Conservation (phyloP, 2,329 filamentous ascomycete genomes). For the Colletotrichum caudatum region DNA sequence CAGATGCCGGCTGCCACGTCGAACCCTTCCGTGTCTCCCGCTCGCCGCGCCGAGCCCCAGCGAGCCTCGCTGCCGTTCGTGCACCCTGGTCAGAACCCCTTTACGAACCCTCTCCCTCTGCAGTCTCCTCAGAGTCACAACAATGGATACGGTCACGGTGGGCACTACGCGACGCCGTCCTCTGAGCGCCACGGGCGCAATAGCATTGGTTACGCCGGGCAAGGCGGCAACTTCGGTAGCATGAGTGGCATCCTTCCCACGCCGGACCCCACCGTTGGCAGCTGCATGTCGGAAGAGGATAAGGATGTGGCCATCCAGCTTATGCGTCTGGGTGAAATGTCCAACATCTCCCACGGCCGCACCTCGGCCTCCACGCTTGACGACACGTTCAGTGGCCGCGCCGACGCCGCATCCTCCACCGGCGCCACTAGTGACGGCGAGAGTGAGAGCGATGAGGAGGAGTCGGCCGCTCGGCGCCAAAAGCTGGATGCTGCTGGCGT, state of each 20-base stretch:
- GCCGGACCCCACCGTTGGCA: slow-evolving; percentile 95
- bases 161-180: slow-evolving; percentile 72
- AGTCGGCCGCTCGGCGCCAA: slow-evolving; percentile 69
- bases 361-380: slow-evolving; percentile 94
- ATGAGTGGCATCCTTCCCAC: slow-evolving; percentile 80
- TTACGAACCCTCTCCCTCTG: slow-evolving; percentile 80
- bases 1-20: slow-evolving; percentile 95
- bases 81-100: slow-evolving; percentile 81
- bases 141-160: slow-evolving; percentile 65
- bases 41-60: slow-evolving; percentile 81
- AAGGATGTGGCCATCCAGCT: slow-evolving; percentile 95
- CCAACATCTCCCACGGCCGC: slow-evolving; percentile 91
- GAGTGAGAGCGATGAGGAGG: slow-evolving; percentile 72
- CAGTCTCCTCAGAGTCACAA: slow-evolving; percentile 86
- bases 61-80: slow-evolving; percentile 81
- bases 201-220: slow-evolving; percentile 66
- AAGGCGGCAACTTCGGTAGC: slow-evolving; percentile 43
- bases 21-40: slow-evolving; percentile 96
- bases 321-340: slow-evolving; percentile 94
- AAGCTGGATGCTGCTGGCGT: slow-evolving; percentile 61
- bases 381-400: slow-evolving; percentile 91
- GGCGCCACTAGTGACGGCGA: slow-evolving; percentile 86
- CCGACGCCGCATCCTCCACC: slow-evolving; percentile 86
- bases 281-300: slow-evolving; percentile 95
- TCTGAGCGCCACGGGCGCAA: slow-evolving; percentile 76